Evolutionary conservation across 1,139 yeast genomes (phyloP), one percentile per base, ranked within the genome.

Genomic region (Hanseniaspora sp.): DNA sequence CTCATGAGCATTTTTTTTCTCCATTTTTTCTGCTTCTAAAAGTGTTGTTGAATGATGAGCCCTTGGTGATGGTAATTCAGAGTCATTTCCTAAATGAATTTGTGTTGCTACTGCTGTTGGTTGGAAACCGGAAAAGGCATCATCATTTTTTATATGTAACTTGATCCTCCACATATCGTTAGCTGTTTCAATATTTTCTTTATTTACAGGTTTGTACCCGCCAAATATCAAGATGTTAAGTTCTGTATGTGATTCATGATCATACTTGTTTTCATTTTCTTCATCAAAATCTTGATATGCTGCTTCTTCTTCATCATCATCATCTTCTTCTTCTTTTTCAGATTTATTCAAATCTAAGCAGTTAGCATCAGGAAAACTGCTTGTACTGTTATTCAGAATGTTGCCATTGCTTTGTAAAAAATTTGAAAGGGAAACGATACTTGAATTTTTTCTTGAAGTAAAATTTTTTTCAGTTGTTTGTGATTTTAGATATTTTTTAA

Each of bases 31-130:
- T 2, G 47, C 34, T 2, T 15, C n/a, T n/a, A 51, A n/a, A 15
- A 51, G 38, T 23, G 54, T 51, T 7, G 48, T 31, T 29, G 54
- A 51, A 40, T 51, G 54, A 29, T 43, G 45, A 1, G 54, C 47
- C 15, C 48, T 51, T 9, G 48, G 33, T 2, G 3, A 3, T 7
- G 53, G 53, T 8, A 13, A 0, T 12, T n/a, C 12, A 29, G 23
- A 2, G 38, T 28, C 13, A 17, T 13, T 31, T 15, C 12, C 28
- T 11, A 8, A 29, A 15, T 43, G 7, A 15, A 43, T 8, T n/a
- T 13, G 8, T 5, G 9, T 30, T 7, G 31, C 37, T 31, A 6
- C 9, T 7, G 37, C 46, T 15, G 46, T 31, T 6, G 46, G 46
- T 13, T 11, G 13, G 3, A 43, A 30, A 2, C 23, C 29, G 7